phyloP scores from a whole-genome alignment of 2,329 filamentous ascomycete genomes.

The Scytalidium sp. region DNA sequence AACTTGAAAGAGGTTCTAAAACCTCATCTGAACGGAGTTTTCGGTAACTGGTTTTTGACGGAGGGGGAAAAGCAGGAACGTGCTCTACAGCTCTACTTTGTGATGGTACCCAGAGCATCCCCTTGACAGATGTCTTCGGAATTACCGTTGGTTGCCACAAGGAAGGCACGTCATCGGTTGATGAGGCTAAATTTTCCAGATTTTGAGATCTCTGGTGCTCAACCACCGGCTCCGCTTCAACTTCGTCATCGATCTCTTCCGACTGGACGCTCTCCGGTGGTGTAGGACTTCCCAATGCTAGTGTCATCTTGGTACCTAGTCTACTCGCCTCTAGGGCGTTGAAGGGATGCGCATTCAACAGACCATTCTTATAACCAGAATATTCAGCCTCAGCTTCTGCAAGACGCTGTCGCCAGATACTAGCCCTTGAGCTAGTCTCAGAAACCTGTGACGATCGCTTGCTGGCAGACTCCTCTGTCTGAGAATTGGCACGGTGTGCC shows the following conservation, averaged over 20 bases:
- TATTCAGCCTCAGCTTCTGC: constrained; percentile 44
- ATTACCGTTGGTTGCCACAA: constrained; percentile 19
- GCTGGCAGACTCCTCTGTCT: constrained; percentile 21
- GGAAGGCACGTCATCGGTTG: constrained; percentile 1
- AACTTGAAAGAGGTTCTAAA: constrained; percentile 19
- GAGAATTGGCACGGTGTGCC: constrained; percentile 16
- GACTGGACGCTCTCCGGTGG: constrained; percentile 47
- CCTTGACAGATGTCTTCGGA: constrained; percentile 11
- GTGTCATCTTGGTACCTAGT: constrained; percentile 22
- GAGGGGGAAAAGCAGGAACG: constrained; percentile 16
- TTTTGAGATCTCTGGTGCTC: background rate
- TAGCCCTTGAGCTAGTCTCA: constrained; percentile 30
- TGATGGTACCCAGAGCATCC: constrained; percentile 23
- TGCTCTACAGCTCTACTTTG: constrained; percentile 5
- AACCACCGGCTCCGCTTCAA: constrained; percentile 19
- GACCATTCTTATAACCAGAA: constrained; percentile 36
- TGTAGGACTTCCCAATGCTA: constrained; percentile 51
- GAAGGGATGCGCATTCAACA: constrained; percentile 34
- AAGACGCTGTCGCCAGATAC: constrained; percentile 42
- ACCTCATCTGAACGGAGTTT: constrained; percentile 12
- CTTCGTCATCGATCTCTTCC: constrained; percentile 29
- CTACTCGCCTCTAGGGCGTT: constrained; percentile 38
- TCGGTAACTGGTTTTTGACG: constrained; percentile 24
- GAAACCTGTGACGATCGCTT: constrained; percentile 29
- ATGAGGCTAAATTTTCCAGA: background rate